Base-by-base conservation (phyloP, 2,329 filamentous ascomycete species). In the Hypoxylon sp. region DNA sequence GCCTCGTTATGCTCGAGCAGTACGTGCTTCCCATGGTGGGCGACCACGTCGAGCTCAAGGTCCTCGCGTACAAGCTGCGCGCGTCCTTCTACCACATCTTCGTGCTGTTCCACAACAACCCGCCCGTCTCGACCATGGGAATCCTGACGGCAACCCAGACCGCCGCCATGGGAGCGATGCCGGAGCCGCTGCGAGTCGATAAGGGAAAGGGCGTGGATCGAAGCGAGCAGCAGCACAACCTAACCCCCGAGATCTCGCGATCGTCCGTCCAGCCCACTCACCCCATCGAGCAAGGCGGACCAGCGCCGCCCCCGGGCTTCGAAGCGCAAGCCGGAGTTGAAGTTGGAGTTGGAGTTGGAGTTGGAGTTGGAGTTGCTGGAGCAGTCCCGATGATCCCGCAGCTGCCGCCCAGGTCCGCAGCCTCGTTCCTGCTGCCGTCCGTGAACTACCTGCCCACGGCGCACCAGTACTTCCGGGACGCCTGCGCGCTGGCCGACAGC, bases 31-130 rank as follows among this genome's bases (percentile, higher is more conserved):
- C 93, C 30, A 90, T 88, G 81, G 89, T 90, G 47, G 86, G 80
- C 61, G 87, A 83, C 65, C 90, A 86, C 72, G 84, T 78, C 66
- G 92, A 96, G 70, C 84, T 96, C 49, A 92, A 91, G 66, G 92
- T 97, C 32, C 80, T 99, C 57, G 87, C 90, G 13, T 90, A 91
- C 69, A 99, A 97, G 72, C 80, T 99, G 9, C 87, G 91, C 53
- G 94, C 94, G 11, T 96, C 91, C 13, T 96, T 97, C 69, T 94
- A 95, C 64, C 93, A 99, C 74, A 91, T 99, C 60, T 96, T 96
- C 70, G 94, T 96, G 44, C 81, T 97, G 8, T 97, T 97, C 68
- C 91, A 97, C 75, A 97, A 97, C 72, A 85, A 90, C 43, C 93
- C 93, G 0, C 80, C 88, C 0, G 82, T 96, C 48, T 87, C 86